A percentile compares a stretch with the other conserved stretches of the same genome.
Evolutionary conservation across 2,329 filamentous ascomycete species (phyloP).

Genomic region (Calonectria fujianensis): DNA sequence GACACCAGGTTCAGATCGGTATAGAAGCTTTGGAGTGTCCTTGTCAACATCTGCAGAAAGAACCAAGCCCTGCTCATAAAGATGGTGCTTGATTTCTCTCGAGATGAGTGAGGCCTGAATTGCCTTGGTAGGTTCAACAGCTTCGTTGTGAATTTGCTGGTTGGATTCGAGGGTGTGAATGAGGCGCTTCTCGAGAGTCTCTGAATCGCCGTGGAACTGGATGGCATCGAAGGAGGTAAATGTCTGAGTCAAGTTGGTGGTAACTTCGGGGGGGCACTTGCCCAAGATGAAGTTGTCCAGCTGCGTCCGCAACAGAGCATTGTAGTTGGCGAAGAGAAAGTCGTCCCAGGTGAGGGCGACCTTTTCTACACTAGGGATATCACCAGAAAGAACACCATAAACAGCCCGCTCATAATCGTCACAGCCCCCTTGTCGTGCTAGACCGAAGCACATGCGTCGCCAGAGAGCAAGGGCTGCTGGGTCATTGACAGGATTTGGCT

Average conservation of each 20-base stretch:
- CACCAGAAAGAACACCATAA: slow-evolving; percentile 92
- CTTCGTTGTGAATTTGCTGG: slow-evolving; percentile 73
- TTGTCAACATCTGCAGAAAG: slow-evolving; percentile 53
- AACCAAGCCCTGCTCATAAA: slow-evolving; percentile 74
- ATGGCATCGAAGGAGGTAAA: slow-evolving; percentile 80
- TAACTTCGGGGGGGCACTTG: slow-evolving; percentile 71
- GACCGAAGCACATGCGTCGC: slow-evolving; percentile 84
- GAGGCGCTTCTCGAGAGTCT: slow-evolving; percentile 74
- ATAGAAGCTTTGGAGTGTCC: slow-evolving; percentile 55
- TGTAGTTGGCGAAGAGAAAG: slow-evolving; percentile 90
- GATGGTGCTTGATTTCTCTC: slow-evolving; percentile 74
- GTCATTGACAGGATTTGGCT: slow-evolving; percentile 59
- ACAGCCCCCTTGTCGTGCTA: slow-evolving; percentile 80
- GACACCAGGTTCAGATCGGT: slow-evolving; percentile 49
- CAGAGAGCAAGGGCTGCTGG: slow-evolving; percentile 77
- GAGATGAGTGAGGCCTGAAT: slow-evolving; percentile 86
- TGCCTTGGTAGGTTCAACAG: slow-evolving; percentile 80
- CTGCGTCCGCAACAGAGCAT: slow-evolving; percentile 86
- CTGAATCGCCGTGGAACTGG: slow-evolving; percentile 75
- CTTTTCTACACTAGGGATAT: slow-evolving; percentile 84
- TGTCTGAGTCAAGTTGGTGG: slow-evolving; percentile 73
- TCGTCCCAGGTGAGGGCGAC: slow-evolving; percentile 91
- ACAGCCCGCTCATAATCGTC: slow-evolving; percentile 91
- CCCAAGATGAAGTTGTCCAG: slow-evolving; percentile 83
- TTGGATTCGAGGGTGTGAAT: slow-evolving; percentile 76